Conservation (phyloP, 129 eudicot genomes). For the Saussurea involucrata region DNA sequence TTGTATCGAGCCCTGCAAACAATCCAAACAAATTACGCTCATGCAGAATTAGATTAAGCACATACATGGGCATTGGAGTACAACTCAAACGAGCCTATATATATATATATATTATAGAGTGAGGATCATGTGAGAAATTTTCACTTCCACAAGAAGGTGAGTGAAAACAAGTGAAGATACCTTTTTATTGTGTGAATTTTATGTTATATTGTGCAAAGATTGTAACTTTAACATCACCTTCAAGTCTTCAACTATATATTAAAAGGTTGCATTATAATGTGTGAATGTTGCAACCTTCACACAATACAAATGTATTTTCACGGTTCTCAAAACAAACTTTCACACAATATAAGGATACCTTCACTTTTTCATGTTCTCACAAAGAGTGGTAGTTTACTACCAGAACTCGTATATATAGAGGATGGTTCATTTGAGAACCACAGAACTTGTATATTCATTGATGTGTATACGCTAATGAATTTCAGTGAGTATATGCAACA, state of each 20-base stretch:
- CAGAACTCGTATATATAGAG: background rate
- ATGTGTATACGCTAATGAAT: too few species aligned
- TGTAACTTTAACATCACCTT: background rate
- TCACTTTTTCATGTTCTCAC: background rate
- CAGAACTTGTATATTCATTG: too few species aligned
- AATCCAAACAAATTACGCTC: background rate
- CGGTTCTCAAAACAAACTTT: too few species aligned
- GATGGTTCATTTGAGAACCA: too few species aligned
- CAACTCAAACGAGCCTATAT: background rate
- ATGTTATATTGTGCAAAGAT: background rate
- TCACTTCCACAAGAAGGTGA: background rate
- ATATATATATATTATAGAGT: background rate
- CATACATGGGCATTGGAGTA: background rate
- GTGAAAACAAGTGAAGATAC: background rate
- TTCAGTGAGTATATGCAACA: too few species aligned
- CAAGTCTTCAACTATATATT: background rate
- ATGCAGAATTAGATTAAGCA: background rate
- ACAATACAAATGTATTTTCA: too few species aligned
- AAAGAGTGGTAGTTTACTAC: background rate
- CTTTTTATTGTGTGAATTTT: background rate
- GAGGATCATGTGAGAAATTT: background rate
- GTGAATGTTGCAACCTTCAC: background rate
- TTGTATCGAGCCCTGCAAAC: constrained; percentile 27
- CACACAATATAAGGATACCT: too few species aligned
- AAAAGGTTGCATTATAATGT: background rate